Percentiles rank a stretch among this genome's conserved stretches.
Conservation (phyloP, 2,329 filamentous ascomycete genomes). For the Helminthosporium solani region DNA sequence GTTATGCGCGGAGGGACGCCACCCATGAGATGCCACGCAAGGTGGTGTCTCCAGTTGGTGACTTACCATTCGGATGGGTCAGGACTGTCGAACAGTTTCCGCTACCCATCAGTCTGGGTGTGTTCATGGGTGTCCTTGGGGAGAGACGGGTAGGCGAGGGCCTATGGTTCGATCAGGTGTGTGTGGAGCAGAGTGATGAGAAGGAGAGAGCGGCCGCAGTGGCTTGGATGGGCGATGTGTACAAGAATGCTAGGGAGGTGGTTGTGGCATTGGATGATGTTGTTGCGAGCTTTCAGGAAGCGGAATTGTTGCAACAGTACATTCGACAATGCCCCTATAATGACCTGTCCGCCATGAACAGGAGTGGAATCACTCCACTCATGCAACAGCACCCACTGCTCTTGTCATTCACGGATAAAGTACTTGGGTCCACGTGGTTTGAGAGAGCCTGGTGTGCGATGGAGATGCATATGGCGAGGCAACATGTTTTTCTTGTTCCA, state of each 20-base stretch:
- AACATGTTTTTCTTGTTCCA: constrained; percentile 46
- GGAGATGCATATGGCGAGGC: constrained; percentile 45
- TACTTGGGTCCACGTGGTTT: constrained; percentile 47
- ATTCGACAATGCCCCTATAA: constrained; percentile 39
- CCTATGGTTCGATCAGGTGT: constrained; percentile 50
- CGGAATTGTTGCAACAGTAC: constrained; percentile 41
- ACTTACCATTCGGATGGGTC: constrained; percentile 39
- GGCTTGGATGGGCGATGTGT: constrained; percentile 46
- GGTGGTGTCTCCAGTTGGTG: constrained; percentile 25
- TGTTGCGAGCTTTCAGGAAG: constrained; percentile 36
- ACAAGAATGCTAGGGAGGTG: constrained; percentile 44
- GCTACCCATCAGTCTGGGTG: constrained; percentile 39
- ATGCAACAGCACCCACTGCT: constrained; percentile 29
- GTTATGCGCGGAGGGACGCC: constrained; percentile 44
- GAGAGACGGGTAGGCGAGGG: constrained; percentile 43
- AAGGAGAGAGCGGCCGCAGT: constrained; percentile 43
- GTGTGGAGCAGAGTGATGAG: constrained; percentile 46
- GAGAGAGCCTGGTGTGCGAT: constrained; percentile 49
- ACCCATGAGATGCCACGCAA: constrained; percentile 26
- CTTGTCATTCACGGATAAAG: constrained; percentile 34
- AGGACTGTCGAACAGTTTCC: constrained; percentile 40
- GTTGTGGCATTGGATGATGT: constrained; percentile 48
- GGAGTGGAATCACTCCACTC: constrained; percentile 28
- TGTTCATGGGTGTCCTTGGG: constrained; percentile 45
- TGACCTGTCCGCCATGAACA: constrained; percentile 27